These are phyloP conservation scores for Monoraphidium neglectum DNA, from an alignment of 139 green algal species.

Conservation along the genomic window DNA sequence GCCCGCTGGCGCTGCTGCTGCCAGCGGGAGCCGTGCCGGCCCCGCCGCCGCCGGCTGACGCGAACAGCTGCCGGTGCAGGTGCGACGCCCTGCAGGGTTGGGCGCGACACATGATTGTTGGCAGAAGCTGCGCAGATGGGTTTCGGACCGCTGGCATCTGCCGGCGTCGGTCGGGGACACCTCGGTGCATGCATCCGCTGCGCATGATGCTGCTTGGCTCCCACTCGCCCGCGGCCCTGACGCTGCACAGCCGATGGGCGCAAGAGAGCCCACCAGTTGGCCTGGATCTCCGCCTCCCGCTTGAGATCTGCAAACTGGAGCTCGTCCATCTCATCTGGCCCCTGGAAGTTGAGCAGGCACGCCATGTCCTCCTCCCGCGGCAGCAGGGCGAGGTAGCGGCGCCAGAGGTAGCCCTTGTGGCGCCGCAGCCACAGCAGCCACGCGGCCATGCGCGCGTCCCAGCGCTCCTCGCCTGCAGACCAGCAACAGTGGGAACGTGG, in stretches of 20 bases:
- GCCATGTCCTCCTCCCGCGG: conserved; percentile 21
- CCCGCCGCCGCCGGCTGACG: neutral
- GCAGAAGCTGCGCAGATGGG: too few species aligned
- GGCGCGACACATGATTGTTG: too few species aligned
- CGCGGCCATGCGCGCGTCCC: conserved; percentile 44
- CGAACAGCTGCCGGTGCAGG: conserved; percentile 8
- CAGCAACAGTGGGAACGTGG: too few species aligned
- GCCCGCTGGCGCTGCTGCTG: too few species aligned
- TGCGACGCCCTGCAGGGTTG: neutral
- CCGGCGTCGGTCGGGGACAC: too few species aligned
- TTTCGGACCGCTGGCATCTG: too few species aligned
- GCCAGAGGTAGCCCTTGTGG: conserved; percentile 16
- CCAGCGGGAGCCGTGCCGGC: too few species aligned
- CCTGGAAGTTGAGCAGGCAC: conserved; percentile 37
- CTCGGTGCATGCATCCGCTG: too few species aligned
- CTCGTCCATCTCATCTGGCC: neutral
- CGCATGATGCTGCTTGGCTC: too few species aligned
- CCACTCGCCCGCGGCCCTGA: too few species aligned
- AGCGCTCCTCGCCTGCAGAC: conserved; percentile 39
- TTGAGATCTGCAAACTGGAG: conserved; percentile 14
- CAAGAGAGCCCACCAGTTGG: conserved; percentile 2
- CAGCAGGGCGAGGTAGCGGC: conserved; percentile 24
- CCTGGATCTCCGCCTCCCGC: conserved; percentile 19
- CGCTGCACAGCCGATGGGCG: too few species aligned
- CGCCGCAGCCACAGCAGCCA: conserved; percentile 42